Base-by-base conservation (phyloP, 2,329 filamentous ascomycete species). In the Fusarium camptoceras region DNA sequence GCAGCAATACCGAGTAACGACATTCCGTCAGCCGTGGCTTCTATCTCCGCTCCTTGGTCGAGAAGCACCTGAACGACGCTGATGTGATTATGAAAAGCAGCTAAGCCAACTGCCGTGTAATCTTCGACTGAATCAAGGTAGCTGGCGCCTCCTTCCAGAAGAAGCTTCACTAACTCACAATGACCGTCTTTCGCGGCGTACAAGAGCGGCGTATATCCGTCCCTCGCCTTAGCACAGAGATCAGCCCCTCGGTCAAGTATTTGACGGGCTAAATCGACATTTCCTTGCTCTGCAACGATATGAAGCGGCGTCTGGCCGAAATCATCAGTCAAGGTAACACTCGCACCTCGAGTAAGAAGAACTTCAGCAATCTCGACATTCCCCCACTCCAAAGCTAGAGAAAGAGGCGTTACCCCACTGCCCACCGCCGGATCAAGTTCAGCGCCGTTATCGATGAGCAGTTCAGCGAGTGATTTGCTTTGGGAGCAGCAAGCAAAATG, bases 401-500 rank as follows among this genome's bases (percentile, higher is more conserved):
- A 24, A 25, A 43, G 42, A 18, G 42, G 42, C 6, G 42, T 43
- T 16, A 8, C 15, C 16, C 42, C 22, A 12, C 2, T 2, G 2
- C 3, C 22, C 4, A 1, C 22, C 8, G 18, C 15, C 1, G 4
- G 14, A 18, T 55, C 16, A 2, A 37, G 30, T 0, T 55, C 53
- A 27, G 53, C 43, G 0, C 30, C 53, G 8, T 22, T 49, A 6
- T 55, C 14, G 0, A 55, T 2, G 2, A 55, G 43, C 1, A 55
- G 6, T 16, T 55, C 10, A 15, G 48, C 42, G 0, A 15, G 15
- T 0, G n/a, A 3, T 34, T 37, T 8, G 0, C 3, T 22, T 0
- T 0, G 2, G 0, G 0, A 0, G 11, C 0, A 0, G 6, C 28
- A 55, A 15, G 37, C 4, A 2, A 3, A 9, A 9, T 15, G 53